These are phyloP conservation scores for Gentiana straminea DNA, from an alignment of 257 asterid species.

Conservation along the genomic window DNA sequence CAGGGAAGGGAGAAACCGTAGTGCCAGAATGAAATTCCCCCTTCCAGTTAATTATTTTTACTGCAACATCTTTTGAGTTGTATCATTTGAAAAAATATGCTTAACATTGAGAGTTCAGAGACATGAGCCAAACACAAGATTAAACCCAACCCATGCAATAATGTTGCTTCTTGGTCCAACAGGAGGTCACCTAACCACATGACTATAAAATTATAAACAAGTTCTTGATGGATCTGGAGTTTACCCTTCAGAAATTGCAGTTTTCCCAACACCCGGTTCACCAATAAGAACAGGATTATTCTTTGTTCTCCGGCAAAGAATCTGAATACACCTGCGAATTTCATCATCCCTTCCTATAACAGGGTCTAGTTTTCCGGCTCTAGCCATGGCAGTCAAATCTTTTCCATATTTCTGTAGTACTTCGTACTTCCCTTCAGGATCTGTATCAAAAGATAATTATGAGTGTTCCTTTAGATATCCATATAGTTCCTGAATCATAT, in stretches of 20 bases:
- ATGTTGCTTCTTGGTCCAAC: too few species aligned
- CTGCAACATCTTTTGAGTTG: too few species aligned
- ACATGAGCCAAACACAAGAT: too few species aligned
- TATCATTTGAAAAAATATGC: too few species aligned
- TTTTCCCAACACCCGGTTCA: constrained; percentile 96
- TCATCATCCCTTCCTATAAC: constrained; percentile 98
- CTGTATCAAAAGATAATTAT: constrained; percentile 27
- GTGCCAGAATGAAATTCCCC: too few species aligned
- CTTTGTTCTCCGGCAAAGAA: constrained; percentile 93
- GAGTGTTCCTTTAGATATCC: not conserved
- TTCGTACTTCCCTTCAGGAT: constrained; percentile 94
- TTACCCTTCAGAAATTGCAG: constrained; percentile 99
- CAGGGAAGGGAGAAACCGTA: too few species aligned
- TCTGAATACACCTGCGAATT: constrained; percentile 95
- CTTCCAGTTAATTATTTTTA: too few species aligned
- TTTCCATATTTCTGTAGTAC: constrained; percentile 89
- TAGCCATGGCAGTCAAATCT: constrained; percentile 96
- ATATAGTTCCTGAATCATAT: too few species aligned
- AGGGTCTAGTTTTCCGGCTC: constrained; percentile 93
- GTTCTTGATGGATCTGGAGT: constrained; percentile 3
- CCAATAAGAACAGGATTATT: constrained; percentile 93
- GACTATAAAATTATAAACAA: not conserved
- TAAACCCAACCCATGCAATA: too few species aligned
- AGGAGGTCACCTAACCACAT: too few species aligned
- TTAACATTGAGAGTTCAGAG: too few species aligned